A percentile compares a stretch with the other conserved stretches of the same genome.
Evolutionary conservation across 768 basidiomycete species (phyloP).

Genomic region (Tricholoma sp.): DNA sequence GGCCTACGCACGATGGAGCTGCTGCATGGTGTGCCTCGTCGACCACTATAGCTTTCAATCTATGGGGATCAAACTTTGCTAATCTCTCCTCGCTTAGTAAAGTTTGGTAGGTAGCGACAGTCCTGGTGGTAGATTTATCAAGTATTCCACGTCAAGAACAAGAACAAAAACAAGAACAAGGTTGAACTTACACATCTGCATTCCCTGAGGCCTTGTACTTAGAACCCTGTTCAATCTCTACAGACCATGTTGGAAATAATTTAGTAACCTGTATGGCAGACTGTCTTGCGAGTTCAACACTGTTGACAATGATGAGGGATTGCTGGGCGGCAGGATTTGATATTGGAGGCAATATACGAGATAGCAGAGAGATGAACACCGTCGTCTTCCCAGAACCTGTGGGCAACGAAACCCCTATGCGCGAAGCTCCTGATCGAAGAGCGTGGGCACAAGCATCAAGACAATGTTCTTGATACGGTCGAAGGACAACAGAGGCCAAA

Average conservation of each 20-base stretch:
- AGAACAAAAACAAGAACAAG: neutral
- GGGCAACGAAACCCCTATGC: constrained; percentile 81
- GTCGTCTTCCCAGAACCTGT: constrained; percentile 90
- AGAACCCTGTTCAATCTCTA: constrained; percentile 90
- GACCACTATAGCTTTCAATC: constrained; percentile 72
- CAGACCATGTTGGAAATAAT: constrained; percentile 66
- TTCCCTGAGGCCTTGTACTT: constrained; percentile 69
- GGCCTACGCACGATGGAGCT: constrained; percentile 67
- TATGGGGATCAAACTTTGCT: constrained; percentile 66
- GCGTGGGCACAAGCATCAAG: constrained; percentile 74
- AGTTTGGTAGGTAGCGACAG: constrained; percentile 88
- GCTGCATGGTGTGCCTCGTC: constrained; percentile 97
- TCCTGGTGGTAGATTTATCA: constrained; percentile 39
- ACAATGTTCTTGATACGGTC: constrained; percentile 89
- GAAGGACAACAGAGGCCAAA: constrained; percentile 34
- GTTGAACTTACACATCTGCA: constrained; percentile 73
- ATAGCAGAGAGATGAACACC: constrained; percentile 81
- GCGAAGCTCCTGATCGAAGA: constrained; percentile 56
- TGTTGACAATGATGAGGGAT: constrained; percentile 84
- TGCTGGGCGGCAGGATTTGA: constrained; percentile 41
- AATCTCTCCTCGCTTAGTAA: constrained; percentile 59
- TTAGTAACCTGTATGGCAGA: constrained; percentile 67
- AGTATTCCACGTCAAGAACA: neutral
- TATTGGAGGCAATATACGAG: constrained; percentile 47
- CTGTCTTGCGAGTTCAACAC: constrained; percentile 84